Base-by-base conservation (phyloP, 768 basidiomycete species). In the Gloeostereum incarnatum region DNA sequence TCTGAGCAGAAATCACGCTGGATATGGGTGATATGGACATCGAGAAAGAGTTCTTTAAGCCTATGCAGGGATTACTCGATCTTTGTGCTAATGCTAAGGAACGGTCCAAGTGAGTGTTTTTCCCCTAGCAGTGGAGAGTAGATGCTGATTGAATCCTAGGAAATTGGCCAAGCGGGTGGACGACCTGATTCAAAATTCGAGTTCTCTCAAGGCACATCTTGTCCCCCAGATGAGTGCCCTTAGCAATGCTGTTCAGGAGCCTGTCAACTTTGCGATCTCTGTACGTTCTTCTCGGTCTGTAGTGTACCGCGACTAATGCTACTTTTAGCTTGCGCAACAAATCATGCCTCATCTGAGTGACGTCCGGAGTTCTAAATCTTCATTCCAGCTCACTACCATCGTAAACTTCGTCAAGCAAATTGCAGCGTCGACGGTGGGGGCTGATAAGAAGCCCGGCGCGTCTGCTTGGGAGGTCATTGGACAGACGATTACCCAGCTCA, bases 231-330 rank as follows among this genome's bases (percentile, higher is more conserved):
- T 92, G 52, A 76, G 83, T 44, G 66, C 68, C 2, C 56, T 90
- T n/a, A 77, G 73, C 49, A 78, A 83, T 40, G 64, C 72, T 20
- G 78, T 89, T 1, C 77, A 81, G 1, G 86, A 87, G 43, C 72
- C 91, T 7, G 81, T 91, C 46, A 89, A 93, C 59, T 88, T 94
- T 54, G 89, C 89, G 53, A 86, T 96, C 39, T 84, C 86, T 38
- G 90, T 89, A 43, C 38, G 79, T 14, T 4, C 10, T 23, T 24
- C 31, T 36, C 2, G 2, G 13, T 2, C 25, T 36, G 11, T 35
- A 9, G 17, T 10, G 8, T 9, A 33, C 17, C 17, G 8, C 14
- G 10, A 36, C 35, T 6, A 17, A 11, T 43, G 17, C 18, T 36
- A n/a, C 13, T 22, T 41, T 0, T 37, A 93, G 89, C 74, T 97